Percentiles rank a stretch among this genome's conserved stretches.
Evolutionary conservation across 2,329 filamentous ascomycete species (phyloP).

Genomic region (Byssothecium circinans): DNA sequence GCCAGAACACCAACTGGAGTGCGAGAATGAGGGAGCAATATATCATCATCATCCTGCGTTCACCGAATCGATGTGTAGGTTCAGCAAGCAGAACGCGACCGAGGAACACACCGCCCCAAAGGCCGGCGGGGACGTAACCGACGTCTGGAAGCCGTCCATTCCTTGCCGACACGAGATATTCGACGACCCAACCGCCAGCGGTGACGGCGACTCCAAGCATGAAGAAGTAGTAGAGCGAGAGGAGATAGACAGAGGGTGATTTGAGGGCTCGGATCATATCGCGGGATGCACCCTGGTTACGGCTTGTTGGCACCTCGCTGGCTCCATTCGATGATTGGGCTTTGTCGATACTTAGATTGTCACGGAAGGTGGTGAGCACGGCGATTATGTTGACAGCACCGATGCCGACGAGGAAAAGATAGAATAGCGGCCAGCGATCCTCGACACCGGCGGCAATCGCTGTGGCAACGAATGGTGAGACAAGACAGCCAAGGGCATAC

Average conservation of each 20-base stretch:
- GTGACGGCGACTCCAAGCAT: conserved; percentile 61
- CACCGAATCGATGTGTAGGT: conserved; percentile 61
- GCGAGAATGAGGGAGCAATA: conserved; percentile 57
- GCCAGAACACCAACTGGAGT: conserved; percentile 33
- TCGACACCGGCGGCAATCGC: conserved; percentile 43
- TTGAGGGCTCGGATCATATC: conserved; percentile 52
- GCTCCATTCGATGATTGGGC: not conserved
- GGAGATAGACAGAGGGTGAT: conserved; percentile 56
- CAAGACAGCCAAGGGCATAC: conserved; percentile 60
- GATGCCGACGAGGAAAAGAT: conserved; percentile 57
- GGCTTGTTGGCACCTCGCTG: conserved; percentile 1
- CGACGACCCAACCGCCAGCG: conserved; percentile 65
- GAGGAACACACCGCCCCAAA: conserved; percentile 60
- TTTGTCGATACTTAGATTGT: conserved; percentile 46
- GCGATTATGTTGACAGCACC: conserved; percentile 55
- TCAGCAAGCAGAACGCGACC: conserved; percentile 61
- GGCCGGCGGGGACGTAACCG: conserved; percentile 65
- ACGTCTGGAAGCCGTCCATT: conserved; percentile 59
- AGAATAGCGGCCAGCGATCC: conserved; percentile 59
- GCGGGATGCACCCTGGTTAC: conserved; percentile 41
- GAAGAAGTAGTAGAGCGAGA: conserved; percentile 67
- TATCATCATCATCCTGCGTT: conserved; percentile 59
- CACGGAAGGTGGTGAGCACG: conserved; percentile 54
- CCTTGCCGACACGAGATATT: conserved; percentile 64
- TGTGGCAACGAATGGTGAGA: conserved; percentile 55